Evolutionary conservation across 148 eudicot genomes (phyloP).

Genomic region (Amaranthus cruentus): DNA sequence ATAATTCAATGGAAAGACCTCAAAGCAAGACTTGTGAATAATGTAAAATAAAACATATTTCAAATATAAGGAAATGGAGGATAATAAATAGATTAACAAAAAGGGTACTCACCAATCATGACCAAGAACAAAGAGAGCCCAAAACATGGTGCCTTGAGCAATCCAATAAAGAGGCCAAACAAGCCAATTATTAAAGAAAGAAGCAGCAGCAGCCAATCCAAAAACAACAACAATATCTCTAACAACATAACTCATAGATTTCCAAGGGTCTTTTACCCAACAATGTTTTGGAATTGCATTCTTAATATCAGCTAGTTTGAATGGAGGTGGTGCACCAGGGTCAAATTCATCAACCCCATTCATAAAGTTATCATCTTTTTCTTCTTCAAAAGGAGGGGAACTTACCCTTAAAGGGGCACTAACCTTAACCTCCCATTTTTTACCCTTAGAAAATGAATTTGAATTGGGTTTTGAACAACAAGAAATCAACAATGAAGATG

Average conservation of each 20-base stretch:
- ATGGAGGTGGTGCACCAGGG: slow-evolving; percentile 54
- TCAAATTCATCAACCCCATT: slow-evolving; percentile 36
- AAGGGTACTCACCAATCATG: slow-evolving; percentile 60
- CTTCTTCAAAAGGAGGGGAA: slow-evolving; percentile 9
- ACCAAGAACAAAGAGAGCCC: slow-evolving; percentile 91
- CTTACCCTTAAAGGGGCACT: slow-evolving; percentile 51
- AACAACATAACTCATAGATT: slow-evolving; percentile 61
- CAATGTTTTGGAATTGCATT: slow-evolving; percentile 77
- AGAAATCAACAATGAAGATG: slow-evolving; percentile 17
- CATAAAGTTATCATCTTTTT: slow-evolving; percentile 10
- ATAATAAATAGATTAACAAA: background rate
- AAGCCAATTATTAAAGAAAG: slow-evolving; percentile 47
- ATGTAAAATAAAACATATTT: too few relatives aligned
- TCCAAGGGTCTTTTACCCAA: slow-evolving; percentile 77
- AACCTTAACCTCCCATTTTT: slow-evolving; percentile 52
- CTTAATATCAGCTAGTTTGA: slow-evolving; percentile 48
- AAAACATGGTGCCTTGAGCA: slow-evolving; percentile 82
- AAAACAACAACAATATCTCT: slow-evolving; percentile 65
- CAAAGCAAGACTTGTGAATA: too few relatives aligned
- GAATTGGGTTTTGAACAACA: slow-evolving; percentile 1
- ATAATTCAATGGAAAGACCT: too few relatives aligned
- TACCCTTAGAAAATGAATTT: slow-evolving; percentile 20
- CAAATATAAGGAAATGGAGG: too few relatives aligned
- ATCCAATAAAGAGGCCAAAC: slow-evolving; percentile 81
- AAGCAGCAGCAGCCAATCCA: slow-evolving; percentile 62